A percentile compares a stretch with the other conserved stretches of the same genome.
phyloP scores from a whole-genome alignment of 345 rosid species.

The Moricandia moricandioides region DNA sequence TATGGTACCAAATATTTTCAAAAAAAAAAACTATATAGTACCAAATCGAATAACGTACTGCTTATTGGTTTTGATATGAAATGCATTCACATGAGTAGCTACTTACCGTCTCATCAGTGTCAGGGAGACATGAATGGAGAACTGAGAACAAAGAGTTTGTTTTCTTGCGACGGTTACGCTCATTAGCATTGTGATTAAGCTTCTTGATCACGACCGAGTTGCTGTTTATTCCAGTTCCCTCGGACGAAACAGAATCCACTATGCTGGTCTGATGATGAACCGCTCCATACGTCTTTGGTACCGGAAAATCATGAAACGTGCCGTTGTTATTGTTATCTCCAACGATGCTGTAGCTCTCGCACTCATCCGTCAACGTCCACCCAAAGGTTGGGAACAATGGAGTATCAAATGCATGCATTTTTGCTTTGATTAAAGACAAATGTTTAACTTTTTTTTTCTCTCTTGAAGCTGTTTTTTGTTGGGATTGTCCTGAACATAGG shows the following conservation, averaged over 20 bases:
- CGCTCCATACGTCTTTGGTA: slow-evolving; percentile 19
- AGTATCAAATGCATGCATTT: slow-evolving; percentile 35
- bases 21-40: too few species aligned
- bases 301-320: slow-evolving; percentile 34
- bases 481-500: background rate
- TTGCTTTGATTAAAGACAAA: background rate
- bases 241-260: slow-evolving; percentile 22
- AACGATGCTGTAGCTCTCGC: slow-evolving; percentile 17
- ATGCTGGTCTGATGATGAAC: slow-evolving; percentile 3
- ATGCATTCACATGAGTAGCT: too few species aligned
- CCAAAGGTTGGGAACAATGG: slow-evolving; percentile 30
- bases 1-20: too few species aligned
- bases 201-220: slow-evolving; percentile 41
- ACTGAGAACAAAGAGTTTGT: slow-evolving; percentile 51
- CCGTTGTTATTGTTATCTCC: slow-evolving; percentile 17
- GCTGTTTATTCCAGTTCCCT: slow-evolving; percentile 14
- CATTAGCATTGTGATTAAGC: slow-evolving; percentile 74
- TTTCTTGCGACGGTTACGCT: slow-evolving; percentile 62
- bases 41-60: too few species aligned
- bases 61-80: too few species aligned
- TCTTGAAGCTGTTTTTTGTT: slow-evolving; percentile 13
- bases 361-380: slow-evolving; percentile 27
- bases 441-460: background rate
- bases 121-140: slow-evolving; percentile 64
- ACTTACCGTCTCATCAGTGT: slow-evolving; percentile 43